Percentiles rank a stretch among this genome's conserved stretches.
phyloP scores from a whole-genome alignment of 2,329 filamentous ascomycete genomes.

The Penicillium paneum region DNA sequence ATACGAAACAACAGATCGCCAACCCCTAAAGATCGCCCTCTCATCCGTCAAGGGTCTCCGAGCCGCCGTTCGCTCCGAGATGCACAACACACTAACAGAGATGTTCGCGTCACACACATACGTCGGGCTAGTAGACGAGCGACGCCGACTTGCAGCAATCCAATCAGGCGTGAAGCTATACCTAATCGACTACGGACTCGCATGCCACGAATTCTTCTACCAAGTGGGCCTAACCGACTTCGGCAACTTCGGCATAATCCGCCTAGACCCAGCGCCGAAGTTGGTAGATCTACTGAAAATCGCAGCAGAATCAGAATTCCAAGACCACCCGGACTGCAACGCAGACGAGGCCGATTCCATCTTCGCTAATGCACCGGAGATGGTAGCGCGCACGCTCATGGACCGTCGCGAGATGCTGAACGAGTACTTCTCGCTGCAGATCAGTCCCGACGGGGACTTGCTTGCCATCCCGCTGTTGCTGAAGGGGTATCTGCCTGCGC shows the following conservation, averaged over 20 bases:
- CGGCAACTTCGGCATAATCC: slow-evolving; percentile 84
- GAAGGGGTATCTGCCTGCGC: slow-evolving; percentile 80
- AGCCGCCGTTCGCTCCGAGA: slow-evolving; percentile 71
- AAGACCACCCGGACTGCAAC: slow-evolving; percentile 26
- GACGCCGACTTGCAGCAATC: slow-evolving; percentile 81
- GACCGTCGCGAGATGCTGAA: slow-evolving; percentile 77
- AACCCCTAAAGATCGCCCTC: slow-evolving; percentile 68
- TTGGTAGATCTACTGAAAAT: slow-evolving; percentile 69
- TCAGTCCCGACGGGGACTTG: slow-evolving; percentile 74
- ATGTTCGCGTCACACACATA: slow-evolving; percentile 86
- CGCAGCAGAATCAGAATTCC: slow-evolving; percentile 68
- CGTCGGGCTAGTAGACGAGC: slow-evolving; percentile 86
- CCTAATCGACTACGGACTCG: slow-evolving; percentile 86
- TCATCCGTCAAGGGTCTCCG: slow-evolving; percentile 84
- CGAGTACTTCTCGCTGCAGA: slow-evolving; percentile 88
- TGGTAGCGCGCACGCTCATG: slow-evolving; percentile 66
- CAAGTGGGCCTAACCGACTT: slow-evolving; percentile 94
- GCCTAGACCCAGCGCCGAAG: slow-evolving; percentile 71
- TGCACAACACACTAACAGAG: slow-evolving; percentile 83
- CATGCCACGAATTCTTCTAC: slow-evolving; percentile 89
- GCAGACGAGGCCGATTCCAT: slow-evolving; percentile 48
- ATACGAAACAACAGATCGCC: slow-evolving; percentile 70
- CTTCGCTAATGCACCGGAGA: slow-evolving; percentile 62
- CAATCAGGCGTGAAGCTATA: slow-evolving; percentile 91
- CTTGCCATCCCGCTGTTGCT: slow-evolving; percentile 76